phyloP scores from a whole-genome alignment of 495 filamentous ascomycete species.

The Tuber calosporum region DNA sequence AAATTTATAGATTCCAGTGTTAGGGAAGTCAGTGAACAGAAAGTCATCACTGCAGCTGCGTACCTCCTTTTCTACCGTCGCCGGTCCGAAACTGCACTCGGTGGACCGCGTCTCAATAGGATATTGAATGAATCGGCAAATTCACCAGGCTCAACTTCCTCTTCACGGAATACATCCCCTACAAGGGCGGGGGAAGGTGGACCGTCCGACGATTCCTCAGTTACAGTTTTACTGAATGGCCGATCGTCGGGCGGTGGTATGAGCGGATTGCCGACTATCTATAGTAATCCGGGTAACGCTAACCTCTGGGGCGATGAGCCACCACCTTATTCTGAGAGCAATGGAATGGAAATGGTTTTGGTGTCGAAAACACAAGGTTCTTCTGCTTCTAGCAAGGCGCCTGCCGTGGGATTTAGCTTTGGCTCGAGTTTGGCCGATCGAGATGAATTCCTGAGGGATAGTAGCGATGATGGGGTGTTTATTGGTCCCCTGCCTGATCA shows the following conservation, averaged over 20 bases:
- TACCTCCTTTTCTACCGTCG: conserved; percentile 97
- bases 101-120: conserved; percentile 60
- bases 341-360: neutral
- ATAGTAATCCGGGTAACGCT: conserved; percentile 21
- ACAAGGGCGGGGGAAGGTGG: conserved; percentile 36
- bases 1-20: conserved; percentile 61
- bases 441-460: neutral
- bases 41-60: conserved; percentile 60
- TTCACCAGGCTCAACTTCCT: conserved; percentile 21
- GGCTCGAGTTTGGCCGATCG: neutral
- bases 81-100: conserved; percentile 64
- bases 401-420: neutral
- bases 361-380: neutral
- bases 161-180: conserved; percentile 26
- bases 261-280: conserved; percentile 28
- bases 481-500: neutral
- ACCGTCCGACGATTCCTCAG: conserved; percentile 31
- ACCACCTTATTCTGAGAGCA: neutral
- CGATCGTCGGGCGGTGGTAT: conserved; percentile 34
- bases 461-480: neutral
- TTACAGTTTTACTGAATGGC: conserved; percentile 25
- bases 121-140: conserved; percentile 15
- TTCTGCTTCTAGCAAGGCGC: neutral
- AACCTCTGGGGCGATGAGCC: conserved; percentile 17
- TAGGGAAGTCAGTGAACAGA: conserved; percentile 48